Evolutionary conservation across 2,329 filamentous ascomycete genomes (phyloP).

Genomic region (Penicillium sp.): DNA sequence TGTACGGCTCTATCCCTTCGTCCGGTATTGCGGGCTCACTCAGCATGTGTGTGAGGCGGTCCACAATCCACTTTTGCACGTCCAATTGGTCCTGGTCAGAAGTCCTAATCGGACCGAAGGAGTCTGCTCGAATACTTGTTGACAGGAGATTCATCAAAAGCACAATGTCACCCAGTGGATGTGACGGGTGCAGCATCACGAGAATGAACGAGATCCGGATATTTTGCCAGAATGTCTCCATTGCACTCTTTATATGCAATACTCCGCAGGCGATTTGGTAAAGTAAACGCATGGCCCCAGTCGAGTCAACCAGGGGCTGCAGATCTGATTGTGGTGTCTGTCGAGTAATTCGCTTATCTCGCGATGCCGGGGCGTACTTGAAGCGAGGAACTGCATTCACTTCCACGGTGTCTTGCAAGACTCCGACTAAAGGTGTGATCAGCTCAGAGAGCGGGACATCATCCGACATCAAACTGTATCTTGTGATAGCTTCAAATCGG

Average conservation of each 20-base stretch:
- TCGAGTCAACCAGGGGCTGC: conserved; percentile 45
- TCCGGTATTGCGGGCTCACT: conserved; percentile 45
- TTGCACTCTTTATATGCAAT: conserved; percentile 35
- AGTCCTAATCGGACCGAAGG: conserved; percentile 48
- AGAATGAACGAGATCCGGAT: conserved; percentile 52
- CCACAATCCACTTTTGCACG: conserved; percentile 44
- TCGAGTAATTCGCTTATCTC: conserved; percentile 33
- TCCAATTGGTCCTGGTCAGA: conserved; percentile 33
- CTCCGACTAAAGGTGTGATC: conserved; percentile 32
- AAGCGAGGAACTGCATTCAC: conserved; percentile 49
- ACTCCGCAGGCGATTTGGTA: conserved; percentile 45
- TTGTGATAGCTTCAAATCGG: conserved; percentile 36
- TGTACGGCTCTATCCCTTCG: conserved; percentile 37
- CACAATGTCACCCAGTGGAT: conserved; percentile 49
- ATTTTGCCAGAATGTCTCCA: conserved; percentile 47
- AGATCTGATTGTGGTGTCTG: conserved; percentile 37
- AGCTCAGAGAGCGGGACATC: conserved; percentile 30
- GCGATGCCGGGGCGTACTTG: conserved; percentile 37
- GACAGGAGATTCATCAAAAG: conserved; percentile 48
- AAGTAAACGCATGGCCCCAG: conserved; percentile 48
- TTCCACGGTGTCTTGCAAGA: conserved; percentile 42
- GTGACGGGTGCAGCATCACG: conserved; percentile 50
- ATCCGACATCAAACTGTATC: conserved; percentile 35
- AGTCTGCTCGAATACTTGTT: conserved; percentile 46
- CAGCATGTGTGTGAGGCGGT: conserved; percentile 51